A percentile compares a stretch with the other conserved stretches of the same genome.
These are phyloP conservation scores for Rutstroemia sp. DNA, from an alignment of 2,329 filamentous ascomycete species.

Conservation along the genomic window DNA sequence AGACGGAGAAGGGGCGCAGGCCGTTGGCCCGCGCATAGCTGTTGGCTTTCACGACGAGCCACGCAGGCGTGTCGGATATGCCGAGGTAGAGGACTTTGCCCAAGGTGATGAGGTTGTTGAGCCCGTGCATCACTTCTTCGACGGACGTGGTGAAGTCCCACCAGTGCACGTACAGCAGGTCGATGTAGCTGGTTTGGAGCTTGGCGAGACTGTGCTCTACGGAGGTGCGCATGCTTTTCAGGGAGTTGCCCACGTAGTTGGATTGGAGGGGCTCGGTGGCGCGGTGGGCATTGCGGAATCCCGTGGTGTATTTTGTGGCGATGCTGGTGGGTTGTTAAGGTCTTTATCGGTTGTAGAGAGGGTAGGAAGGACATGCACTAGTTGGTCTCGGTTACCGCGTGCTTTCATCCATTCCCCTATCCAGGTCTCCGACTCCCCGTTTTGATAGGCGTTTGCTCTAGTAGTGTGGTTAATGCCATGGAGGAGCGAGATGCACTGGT, in stretches of 20 bases:
- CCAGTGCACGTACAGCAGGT: conserved; percentile 57
- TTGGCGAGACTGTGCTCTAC: conserved; percentile 50
- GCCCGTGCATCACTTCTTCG: conserved; percentile 59
- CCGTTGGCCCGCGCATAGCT: conserved; percentile 64
- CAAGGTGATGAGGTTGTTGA: conserved; percentile 50
- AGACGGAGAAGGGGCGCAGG: conserved; percentile 61
- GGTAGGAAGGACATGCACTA: conserved; percentile 37
- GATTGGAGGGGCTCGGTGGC: conserved; percentile 26
- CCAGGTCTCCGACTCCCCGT: conserved; percentile 55
- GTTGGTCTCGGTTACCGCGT: conserved; percentile 51
- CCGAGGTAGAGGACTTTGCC: conserved; percentile 66
- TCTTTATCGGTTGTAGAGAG: too few species aligned
- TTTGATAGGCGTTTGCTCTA: conserved; percentile 53
- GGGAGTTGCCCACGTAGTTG: conserved; percentile 52
- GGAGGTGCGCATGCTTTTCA: conserved; percentile 52
- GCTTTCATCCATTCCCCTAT: conserved; percentile 65
- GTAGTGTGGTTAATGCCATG: too few species aligned
- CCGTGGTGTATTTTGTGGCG: conserved; percentile 49
- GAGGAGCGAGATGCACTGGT: too few species aligned
- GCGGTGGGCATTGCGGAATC: conserved; percentile 25
- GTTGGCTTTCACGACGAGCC: conserved; percentile 59
- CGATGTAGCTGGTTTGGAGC: conserved; percentile 62
- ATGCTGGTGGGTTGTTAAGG: conserved; percentile 28
- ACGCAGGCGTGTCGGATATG: conserved; percentile 62
- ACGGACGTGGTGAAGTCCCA: conserved; percentile 63